Conservation (phyloP, 768 basidiomycete species). For the Auriculariales sp. region DNA sequence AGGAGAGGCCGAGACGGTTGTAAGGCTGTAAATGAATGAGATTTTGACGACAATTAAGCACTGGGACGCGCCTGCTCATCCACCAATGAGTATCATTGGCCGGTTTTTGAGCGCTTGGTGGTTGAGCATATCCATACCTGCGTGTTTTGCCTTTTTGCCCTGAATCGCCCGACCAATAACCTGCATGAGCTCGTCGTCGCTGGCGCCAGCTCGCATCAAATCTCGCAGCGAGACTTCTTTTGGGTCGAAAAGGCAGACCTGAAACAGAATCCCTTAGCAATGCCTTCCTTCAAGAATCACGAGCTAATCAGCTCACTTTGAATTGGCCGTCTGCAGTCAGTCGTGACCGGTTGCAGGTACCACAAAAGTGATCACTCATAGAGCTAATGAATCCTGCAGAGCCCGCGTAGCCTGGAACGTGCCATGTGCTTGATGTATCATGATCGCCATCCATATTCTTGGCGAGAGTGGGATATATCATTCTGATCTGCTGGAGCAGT, state of each 20-base stretch:
- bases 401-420: slow-evolving; percentile 55
- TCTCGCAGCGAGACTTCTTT: slow-evolving; percentile 75
- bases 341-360: slow-evolving; percentile 68
- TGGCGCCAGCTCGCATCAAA: slow-evolving; percentile 46
- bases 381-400: slow-evolving; percentile 80
- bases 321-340: slow-evolving; percentile 86
- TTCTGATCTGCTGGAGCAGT: slow-evolving; percentile 36
- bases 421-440: slow-evolving; percentile 72
- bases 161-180: slow-evolving; percentile 50
- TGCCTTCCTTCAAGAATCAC: background rate
- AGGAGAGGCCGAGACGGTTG: no score
- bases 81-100: slow-evolving; percentile 89
- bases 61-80: slow-evolving; percentile 50
- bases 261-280: background rate
- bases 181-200: slow-evolving; percentile 44
- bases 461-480: slow-evolving; percentile 31
- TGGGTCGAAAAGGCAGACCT: slow-evolving; percentile 83
- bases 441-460: slow-evolving; percentile 54
- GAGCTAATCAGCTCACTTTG: slow-evolving; percentile 33
- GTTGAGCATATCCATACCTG: slow-evolving; percentile 71
- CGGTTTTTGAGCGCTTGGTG: slow-evolving; percentile 61
- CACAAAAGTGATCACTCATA: slow-evolving; percentile 90
- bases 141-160: slow-evolving; percentile 69
- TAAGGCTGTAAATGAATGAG: no score
- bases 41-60: no score